phyloP scores from a whole-genome alignment of 2,329 filamentous ascomycete species.

The Claviceps cyperi region DNA sequence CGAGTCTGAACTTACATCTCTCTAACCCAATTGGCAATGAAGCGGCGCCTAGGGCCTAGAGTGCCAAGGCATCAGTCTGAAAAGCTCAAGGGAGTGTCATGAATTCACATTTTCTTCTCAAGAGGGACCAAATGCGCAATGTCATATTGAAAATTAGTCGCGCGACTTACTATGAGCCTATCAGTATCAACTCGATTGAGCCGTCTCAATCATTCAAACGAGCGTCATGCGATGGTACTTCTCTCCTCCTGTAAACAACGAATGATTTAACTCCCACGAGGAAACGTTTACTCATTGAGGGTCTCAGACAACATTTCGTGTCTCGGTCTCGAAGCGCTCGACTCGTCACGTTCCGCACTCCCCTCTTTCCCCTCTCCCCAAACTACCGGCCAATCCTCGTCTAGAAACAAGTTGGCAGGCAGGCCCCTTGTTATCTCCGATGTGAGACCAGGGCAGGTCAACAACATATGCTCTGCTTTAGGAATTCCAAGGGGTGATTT shows the following conservation, averaged over 20 bases:
- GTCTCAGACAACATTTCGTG: conserved; percentile 1
- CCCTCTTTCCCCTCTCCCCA: neutral
- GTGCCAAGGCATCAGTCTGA: neutral
- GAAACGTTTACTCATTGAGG: neutral
- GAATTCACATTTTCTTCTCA: neutral
- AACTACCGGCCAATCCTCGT: neutral
- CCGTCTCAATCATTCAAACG: neutral
- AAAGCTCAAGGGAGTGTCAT: neutral
- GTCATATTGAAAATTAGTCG: neutral
- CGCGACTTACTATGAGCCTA: too few species aligned
- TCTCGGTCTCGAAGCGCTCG: conserved; percentile 1
- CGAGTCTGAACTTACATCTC: neutral
- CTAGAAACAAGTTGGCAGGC: neutral
- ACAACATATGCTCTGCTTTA: neutral
- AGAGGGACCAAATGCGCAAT: neutral
- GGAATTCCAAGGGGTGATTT: neutral
- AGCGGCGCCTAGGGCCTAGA: too few species aligned
- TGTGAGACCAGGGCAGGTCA: neutral
- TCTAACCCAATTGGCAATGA: too few species aligned
- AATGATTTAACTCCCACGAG: conserved; percentile 1
- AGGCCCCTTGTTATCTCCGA: neutral
- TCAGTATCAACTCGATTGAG: neutral
- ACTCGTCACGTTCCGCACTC: neutral
- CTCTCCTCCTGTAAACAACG: neutral
- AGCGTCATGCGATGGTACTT: neutral